These are phyloP conservation scores for Picea mariana DNA, from an alignment of 83 land plant genomes.

Conservation along the genomic window DNA sequence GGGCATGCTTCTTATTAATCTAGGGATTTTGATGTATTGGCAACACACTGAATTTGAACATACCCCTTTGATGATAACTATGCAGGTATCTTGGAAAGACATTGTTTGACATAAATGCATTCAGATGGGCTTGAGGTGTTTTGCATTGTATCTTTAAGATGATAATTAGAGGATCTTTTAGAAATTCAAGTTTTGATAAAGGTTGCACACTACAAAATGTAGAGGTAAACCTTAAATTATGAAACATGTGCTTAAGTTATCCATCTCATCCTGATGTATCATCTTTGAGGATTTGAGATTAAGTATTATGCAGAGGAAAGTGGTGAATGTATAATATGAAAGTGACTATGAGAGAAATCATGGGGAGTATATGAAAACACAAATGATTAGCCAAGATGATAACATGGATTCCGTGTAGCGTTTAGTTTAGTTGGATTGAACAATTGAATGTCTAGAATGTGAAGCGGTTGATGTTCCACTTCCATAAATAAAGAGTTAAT, in stretches of 20 bases:
- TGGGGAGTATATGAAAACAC: too few relatives aligned
- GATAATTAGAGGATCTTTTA: conserved; percentile 54
- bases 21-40: too few relatives aligned
- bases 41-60: too few relatives aligned
- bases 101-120: conserved; percentile 60
- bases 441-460: too few relatives aligned
- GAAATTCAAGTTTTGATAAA: conserved; percentile 25
- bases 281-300: conserved; percentile 62
- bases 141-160: conserved; percentile 81
- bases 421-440: too few relatives aligned
- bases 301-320: conserved; percentile 66
- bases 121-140: conserved; percentile 55
- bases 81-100: conserved; percentile 77
- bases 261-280: conserved; percentile 77
- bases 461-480: too few relatives aligned
- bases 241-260: conserved; percentile 70
- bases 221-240: conserved; percentile 63
- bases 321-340: conserved; percentile 21
- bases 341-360: too few relatives aligned
- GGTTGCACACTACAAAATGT: conserved; percentile 38
- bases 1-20: too few relatives aligned
- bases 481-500: too few relatives aligned
- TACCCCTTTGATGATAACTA: neutral
- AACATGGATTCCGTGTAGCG: too few relatives aligned
- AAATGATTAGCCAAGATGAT: too few relatives aligned